phyloP scores from a whole-genome alignment of 192 early-diverging fungal genomes.

The Podila verticillata region DNA sequence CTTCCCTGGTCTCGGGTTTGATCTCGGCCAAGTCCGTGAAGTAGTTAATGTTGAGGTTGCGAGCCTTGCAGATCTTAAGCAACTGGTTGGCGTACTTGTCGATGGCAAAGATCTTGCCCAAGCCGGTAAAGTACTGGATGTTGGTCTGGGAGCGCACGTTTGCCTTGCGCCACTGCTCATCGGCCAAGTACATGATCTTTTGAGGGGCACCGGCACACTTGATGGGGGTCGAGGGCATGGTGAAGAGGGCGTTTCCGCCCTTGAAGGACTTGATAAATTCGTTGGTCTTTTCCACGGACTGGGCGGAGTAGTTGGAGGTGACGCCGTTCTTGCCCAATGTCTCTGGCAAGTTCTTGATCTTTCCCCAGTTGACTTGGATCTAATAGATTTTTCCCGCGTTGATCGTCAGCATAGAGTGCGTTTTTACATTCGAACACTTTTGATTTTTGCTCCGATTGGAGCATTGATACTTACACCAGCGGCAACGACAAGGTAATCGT shows the following conservation, averaged over 20 bases:
- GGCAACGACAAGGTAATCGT: slow-evolving; percentile 50
- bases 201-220: slow-evolving; percentile 92
- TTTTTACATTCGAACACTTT: not conserved
- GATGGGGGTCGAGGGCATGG: slow-evolving; percentile 87
- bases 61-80: slow-evolving; percentile 70
- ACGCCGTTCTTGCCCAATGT: slow-evolving; percentile 85
- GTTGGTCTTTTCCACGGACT: slow-evolving; percentile 77
- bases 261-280: slow-evolving; percentile 76
- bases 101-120: slow-evolving; percentile 88
- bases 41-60: slow-evolving; percentile 76
- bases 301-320: slow-evolving; percentile 81
- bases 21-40: slow-evolving; percentile 78
- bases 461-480: slow-evolving; percentile 34
- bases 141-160: slow-evolving; percentile 72
- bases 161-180: slow-evolving; percentile 80
- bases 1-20: slow-evolving; percentile 68
- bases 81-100: slow-evolving; percentile 85
- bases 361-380: slow-evolving; percentile 83
- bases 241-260: slow-evolving; percentile 86
- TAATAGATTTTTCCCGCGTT: slow-evolving; percentile 65
- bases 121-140: slow-evolving; percentile 81
- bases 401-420: slow-evolving; percentile 60
- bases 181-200: slow-evolving; percentile 89
- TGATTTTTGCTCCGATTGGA: not conserved
- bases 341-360: slow-evolving; percentile 78